These are phyloP conservation scores for Cladophialophora exuberans DNA, from an alignment of 2,329 filamentous ascomycete species.

Conservation along the genomic window DNA sequence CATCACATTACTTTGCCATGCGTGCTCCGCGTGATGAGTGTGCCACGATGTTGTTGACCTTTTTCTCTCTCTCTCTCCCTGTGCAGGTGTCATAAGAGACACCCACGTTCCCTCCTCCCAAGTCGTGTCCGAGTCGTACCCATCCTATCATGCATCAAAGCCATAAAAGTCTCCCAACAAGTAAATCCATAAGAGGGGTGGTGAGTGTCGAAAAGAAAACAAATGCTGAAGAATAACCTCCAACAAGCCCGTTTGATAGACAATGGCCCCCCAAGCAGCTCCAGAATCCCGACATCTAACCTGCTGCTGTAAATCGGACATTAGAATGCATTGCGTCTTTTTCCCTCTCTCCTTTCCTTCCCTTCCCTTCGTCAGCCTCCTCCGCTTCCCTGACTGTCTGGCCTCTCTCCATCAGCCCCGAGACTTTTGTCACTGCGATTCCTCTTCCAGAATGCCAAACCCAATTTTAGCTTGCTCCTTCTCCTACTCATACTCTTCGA, in stretches of 20 bases:
- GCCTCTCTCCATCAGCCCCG: slow-evolving; percentile 12
- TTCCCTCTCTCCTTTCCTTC: neutral
- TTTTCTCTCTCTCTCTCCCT: neutral
- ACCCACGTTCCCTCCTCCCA: neutral
- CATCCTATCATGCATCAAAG: slow-evolving; percentile 8
- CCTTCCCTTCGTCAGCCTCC: slow-evolving; percentile 2
- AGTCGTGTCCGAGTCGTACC: neutral
- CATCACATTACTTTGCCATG: too few relatives aligned
- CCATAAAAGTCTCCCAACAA: slow-evolving; percentile 3
- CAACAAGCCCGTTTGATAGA: slow-evolving; percentile 1
- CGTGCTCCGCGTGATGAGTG: neutral
- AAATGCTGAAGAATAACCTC: slow-evolving; percentile 3
- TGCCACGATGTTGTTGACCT: neutral
- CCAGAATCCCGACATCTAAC: slow-evolving; percentile 4
- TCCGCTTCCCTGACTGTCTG: slow-evolving; percentile 22
- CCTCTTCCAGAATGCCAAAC: slow-evolving; percentile 32
- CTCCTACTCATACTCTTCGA: slow-evolving; percentile 28
- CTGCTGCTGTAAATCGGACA: slow-evolving; percentile 5
- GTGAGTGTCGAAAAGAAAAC: neutral
- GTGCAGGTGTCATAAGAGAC: too few relatives aligned
- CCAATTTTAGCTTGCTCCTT: slow-evolving; percentile 31
- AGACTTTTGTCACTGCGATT: slow-evolving; percentile 25
- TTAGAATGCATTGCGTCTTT: neutral
- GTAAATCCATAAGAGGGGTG: too few relatives aligned
- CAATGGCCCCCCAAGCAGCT: slow-evolving; percentile 5